Evolutionary conservation across 1,284 basidiomycete genomes (phyloP).

Genomic region (Puccinia novopanici): DNA sequence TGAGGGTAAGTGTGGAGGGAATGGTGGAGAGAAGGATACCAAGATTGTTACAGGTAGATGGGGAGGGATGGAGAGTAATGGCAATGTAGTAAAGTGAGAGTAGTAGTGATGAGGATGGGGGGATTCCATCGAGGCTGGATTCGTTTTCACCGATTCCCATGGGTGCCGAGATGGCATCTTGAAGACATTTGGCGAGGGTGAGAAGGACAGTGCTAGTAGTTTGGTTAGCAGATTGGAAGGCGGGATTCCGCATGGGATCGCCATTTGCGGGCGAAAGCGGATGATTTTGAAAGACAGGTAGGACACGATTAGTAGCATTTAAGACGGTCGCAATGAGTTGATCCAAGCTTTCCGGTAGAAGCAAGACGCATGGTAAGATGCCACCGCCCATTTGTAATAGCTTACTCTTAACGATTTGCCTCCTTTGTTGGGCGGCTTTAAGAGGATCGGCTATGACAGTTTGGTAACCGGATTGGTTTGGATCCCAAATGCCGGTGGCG

Average conservation of each 20-base stretch:
- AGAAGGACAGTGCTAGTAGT: conserved; percentile 66
- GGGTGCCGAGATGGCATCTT: conserved; percentile 60
- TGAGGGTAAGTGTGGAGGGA: conserved; percentile 57
- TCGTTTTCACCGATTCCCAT: conserved; percentile 53
- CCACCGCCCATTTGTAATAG: conserved; percentile 60
- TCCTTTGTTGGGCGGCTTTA: conserved; percentile 59
- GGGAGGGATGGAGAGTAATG: conserved; percentile 64
- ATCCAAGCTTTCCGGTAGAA: conserved; percentile 62
- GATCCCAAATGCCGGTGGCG: conserved; percentile 46
- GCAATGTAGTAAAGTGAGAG: conserved; percentile 68
- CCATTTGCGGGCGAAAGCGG: conserved; percentile 56
- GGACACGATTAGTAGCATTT: conserved; percentile 55
- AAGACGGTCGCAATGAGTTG: conserved; percentile 61
- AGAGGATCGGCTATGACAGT: conserved; percentile 56
- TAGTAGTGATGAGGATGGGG: conserved; percentile 63
- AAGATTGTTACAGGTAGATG: conserved; percentile 68
- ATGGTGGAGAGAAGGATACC: conserved; percentile 67
- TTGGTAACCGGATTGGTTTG: conserved; percentile 17
- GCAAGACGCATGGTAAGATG: conserved; percentile 62
- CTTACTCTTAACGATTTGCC: conserved; percentile 58
- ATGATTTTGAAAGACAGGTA: conserved; percentile 51
- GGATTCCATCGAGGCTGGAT: conserved; percentile 59
- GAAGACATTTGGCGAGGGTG: conserved; percentile 66
- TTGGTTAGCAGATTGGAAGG: conserved; percentile 56
- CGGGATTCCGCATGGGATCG: conserved; percentile 56